Conservation (phyloP, 306 rosid species). For the Luffa acutangula region DNA sequence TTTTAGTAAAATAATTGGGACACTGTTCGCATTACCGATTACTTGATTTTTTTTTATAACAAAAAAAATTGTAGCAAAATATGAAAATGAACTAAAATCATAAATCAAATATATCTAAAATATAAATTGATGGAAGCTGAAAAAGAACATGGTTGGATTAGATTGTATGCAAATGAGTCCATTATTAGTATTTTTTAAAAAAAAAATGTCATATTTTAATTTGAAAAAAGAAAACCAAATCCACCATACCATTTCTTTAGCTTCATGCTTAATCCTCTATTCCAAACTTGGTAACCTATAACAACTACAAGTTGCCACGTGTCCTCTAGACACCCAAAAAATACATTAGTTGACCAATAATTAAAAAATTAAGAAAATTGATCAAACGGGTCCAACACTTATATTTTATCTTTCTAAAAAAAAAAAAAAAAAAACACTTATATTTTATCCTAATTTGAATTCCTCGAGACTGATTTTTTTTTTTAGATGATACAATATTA, state of each 20-base stretch:
- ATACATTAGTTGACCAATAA: not conserved
- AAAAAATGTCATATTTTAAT: not conserved
- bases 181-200: not conserved
- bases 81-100: no score
- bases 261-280: not conserved
- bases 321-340: not conserved
- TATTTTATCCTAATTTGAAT: not conserved
- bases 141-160: not conserved
- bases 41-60: no score
- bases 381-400: not conserved
- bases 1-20: no score
- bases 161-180: not conserved
- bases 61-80: no score
- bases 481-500: no score
- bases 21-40: no score
- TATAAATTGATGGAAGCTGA: no score
- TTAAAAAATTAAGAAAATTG: no score
- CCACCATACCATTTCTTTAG: not conserved
- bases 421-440: no score
- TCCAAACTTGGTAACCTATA: not conserved
- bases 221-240: not conserved
- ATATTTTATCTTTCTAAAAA: not conserved
- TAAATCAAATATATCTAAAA: no score
- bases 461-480: not conserved
- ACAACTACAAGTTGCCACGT: not conserved